Evolutionary conservation across 192 early-diverging fungal genomes (phyloP), one percentile per base, ranked within the genome.

Genomic region (Rhizophagus sp.): DNA sequence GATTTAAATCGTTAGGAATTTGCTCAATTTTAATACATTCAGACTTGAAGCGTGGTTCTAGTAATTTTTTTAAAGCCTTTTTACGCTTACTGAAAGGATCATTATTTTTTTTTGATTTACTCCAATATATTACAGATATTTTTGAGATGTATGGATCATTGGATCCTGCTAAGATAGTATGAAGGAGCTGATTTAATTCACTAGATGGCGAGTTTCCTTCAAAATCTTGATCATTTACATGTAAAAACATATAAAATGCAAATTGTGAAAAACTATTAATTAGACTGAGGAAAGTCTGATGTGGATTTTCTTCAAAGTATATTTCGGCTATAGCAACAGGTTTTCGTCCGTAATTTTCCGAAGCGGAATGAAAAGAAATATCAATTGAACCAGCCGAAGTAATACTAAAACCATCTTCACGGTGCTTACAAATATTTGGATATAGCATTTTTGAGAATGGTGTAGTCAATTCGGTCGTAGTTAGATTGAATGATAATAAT

Each of bases 271-370:
- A 41, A 0, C 22, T 41, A 4, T 24, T 71, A 3, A 71, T 41
- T n/a, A 71, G 1, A n/a, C 39, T 44, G 3, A 36, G 69, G n/a
- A 71, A 71, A 3, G 10, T 3, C 1, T 71, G 17, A n/a, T 30
- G 4, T 6, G 33, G 12, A 9, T 11, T 15, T 41, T n/a, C 36
- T 39, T n/a, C 22, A 22, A 36, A 36, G 47, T 71, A 71, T 71
- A 41, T 33, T 71, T 71, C 69, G 3, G 69, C 69, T 39, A 71
- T 71, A n/a, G 69, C 69, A 19, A 71, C 36, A 33, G 69, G 69
- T 44, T 9, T 30, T 17, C 69, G 69, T 22, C 27, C 22, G 17
- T 71, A 11, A 71, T 71, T 71, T 71, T 71, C 69, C 3, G 69
- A 71, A 19, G 69, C 69, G 3, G 69, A 8, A 22, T 71, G 69